phyloP scores from a whole-genome alignment of 2,329 filamentous ascomycete species.

The Epichloe festucae region DNA sequence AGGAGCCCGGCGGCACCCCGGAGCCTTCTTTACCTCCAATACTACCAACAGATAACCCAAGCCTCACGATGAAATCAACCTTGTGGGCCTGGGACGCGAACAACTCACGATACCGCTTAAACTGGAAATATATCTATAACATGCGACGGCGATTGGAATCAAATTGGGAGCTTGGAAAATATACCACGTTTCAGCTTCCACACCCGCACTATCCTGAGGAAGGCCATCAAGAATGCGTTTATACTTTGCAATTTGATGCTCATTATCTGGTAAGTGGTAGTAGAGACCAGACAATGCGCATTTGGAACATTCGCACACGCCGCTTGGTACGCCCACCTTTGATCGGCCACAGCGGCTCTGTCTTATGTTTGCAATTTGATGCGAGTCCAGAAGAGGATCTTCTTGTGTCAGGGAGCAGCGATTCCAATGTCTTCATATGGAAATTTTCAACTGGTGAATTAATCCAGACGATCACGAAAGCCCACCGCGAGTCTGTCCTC shows the following conservation, averaged over 20 bases:
- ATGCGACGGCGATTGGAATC: conserved; percentile 73
- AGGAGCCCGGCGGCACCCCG: conserved; percentile 21
- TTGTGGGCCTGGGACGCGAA: conserved; percentile 38
- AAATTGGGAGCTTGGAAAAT: conserved; percentile 81
- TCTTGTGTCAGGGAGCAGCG: conserved; percentile 90
- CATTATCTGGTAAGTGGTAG: conserved; percentile 89
- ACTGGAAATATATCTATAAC: conserved; percentile 89
- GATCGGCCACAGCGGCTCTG: conserved; percentile 67
- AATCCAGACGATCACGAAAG: conserved; percentile 60
- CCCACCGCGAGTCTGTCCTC: conserved; percentile 81
- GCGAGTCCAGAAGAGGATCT: conserved; percentile 76
- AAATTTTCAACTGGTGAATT: conserved; percentile 80
- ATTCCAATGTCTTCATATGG: conserved; percentile 85
- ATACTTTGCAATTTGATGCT: conserved; percentile 79
- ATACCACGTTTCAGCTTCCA: conserved; percentile 77
- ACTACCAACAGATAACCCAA: conserved; percentile 15
- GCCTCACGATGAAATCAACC: conserved; percentile 27
- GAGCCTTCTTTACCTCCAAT: conserved; percentile 20
- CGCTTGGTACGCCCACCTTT: conserved; percentile 66
- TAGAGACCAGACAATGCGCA: conserved; percentile 71
- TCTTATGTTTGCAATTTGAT: conserved; percentile 92
- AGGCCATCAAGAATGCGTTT: conserved; percentile 85
- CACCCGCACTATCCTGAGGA: conserved; percentile 70
- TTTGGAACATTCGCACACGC: conserved; percentile 79
- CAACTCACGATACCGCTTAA: conserved; percentile 49